These are phyloP conservation scores for Vigna mungo DNA, from an alignment of 306 rosid genomes.

Conservation along the genomic window DNA sequence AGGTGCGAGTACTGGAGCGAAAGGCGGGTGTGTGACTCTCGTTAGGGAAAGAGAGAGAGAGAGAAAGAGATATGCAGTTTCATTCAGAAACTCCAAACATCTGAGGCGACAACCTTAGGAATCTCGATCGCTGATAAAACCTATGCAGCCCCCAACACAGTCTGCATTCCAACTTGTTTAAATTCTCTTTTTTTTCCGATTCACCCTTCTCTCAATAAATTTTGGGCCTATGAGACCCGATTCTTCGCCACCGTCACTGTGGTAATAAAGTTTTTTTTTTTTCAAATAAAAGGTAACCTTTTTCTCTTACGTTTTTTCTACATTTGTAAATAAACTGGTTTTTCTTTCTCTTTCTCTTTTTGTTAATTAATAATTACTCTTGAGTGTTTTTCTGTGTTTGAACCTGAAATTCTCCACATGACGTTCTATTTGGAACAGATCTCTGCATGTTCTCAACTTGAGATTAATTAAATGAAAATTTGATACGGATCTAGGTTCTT, in stretches of 20 bases:
- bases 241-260: slow-evolving; percentile 9
- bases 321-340: slow-evolving; percentile 28
- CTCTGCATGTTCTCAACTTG: slow-evolving; percentile 11
- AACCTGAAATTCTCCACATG: neutral
- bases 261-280: slow-evolving; percentile 23
- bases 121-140: slow-evolving; percentile 53
- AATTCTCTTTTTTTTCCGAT: slow-evolving; percentile 6
- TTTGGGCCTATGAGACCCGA: slow-evolving; percentile 6
- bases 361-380: slow-evolving; percentile 16
- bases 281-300: slow-evolving; percentile 43
- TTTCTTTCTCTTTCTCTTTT: neutral
- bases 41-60: neutral
- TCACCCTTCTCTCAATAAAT: neutral
- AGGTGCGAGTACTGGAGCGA: slow-evolving; percentile 43
- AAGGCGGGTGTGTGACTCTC: slow-evolving; percentile 42
- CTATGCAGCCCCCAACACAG: slow-evolving; percentile 31
- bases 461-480: neutral
- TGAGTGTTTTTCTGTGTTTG: neutral
- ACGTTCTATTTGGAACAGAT: slow-evolving; percentile 32
- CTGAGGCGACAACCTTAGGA: slow-evolving; percentile 53
- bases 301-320: slow-evolving; percentile 14
- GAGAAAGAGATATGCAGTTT: slow-evolving; percentile 36
- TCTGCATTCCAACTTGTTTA: slow-evolving; percentile 10
- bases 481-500: slow-evolving; percentile 34
- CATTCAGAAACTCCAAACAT: slow-evolving; percentile 40